Base-by-base conservation (phyloP, 441 rosid genomes). In the Omphalea diandra region DNA sequence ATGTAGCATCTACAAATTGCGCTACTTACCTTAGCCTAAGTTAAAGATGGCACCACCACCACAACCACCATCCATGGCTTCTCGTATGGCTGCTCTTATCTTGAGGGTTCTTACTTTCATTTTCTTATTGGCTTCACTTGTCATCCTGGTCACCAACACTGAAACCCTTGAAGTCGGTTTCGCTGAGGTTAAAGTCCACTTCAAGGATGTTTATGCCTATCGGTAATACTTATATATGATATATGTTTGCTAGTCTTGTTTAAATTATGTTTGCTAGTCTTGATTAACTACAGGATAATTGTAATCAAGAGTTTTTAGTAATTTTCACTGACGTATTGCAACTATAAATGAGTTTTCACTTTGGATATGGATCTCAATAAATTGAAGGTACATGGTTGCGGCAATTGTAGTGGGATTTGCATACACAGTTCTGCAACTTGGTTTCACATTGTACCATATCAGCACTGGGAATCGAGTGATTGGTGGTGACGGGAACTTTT, bases 331-430 rank as follows among this genome's bases (percentile, higher is more conserved):
- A n/a, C n/a, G n/a, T n/a, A n/a, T n/a, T n/a, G n/a, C n/a, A n/a
- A n/a, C n/a, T n/a, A n/a, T n/a, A n/a, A n/a, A n/a, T n/a, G n/a
- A n/a, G n/a, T n/a, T n/a, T n/a, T n/a, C n/a, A 38, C 4, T 43
- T 12, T 41, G 4, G 9, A 17, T 20, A 9, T 59, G n/a, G n/a
- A n/a, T n/a, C 40, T 36, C 7, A 4, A 36, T 36, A 36, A 36
- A 36, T 36, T 36, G 40, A 78, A 88, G 93, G 41, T 86, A 82
- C 76, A 75, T 88, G 84, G 74, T 86, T 32, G 81, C 82, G 20
- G 64, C 89, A n/a, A 77, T 71, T 5, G 76, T 74, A 36, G 58
- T 83, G 2, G 90, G 90, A 72, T 67, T 80, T 17, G 80, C 79
- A 2, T 85, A 85, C 44, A 71, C 84, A 2, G 17, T 81, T 61